Evolutionary conservation across 495 filamentous ascomycete species (phyloP).

Genomic region (Alectoria sarmentosa): DNA sequence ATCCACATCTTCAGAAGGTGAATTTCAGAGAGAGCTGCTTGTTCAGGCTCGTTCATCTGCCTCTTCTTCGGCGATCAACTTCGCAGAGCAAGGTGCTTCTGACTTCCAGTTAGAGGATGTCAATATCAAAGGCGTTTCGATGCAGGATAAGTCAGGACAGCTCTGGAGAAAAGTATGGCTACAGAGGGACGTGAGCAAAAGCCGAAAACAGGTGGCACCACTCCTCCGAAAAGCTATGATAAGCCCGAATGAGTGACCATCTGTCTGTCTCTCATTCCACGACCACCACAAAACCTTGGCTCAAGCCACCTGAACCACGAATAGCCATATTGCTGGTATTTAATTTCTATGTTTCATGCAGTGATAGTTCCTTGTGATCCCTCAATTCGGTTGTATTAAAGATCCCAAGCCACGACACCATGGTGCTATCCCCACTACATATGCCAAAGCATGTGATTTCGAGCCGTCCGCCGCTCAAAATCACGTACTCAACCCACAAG

Average conservation of each 20-base stretch:
- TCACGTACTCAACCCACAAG: background rate
- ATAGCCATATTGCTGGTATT: background rate
- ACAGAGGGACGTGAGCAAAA: conserved; percentile 60
- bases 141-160: conserved; percentile 29
- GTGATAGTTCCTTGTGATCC: background rate
- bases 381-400: background rate
- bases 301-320: background rate
- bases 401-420: background rate
- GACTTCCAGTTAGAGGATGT: conserved; percentile 53
- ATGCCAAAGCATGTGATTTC: background rate
- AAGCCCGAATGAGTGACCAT: background rate
- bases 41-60: conserved; percentile 50
- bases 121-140: conserved; percentile 32
- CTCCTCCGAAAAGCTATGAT: conserved; percentile 60
- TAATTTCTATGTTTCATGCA: background rate
- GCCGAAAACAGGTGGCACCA: conserved; percentile 86
- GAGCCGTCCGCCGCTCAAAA: background rate
- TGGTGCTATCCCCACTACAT: background rate
- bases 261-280: background rate
- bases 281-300: background rate
- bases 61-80: conserved; percentile 43
- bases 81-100: conserved; percentile 40
- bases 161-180: conserved; percentile 46
- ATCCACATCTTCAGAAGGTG: conserved; percentile 41
- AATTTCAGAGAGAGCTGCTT: conserved; percentile 68